phyloP scores from a whole-genome alignment of 352 stramenopile species.

The Pseudoperonospora humuli region DNA sequence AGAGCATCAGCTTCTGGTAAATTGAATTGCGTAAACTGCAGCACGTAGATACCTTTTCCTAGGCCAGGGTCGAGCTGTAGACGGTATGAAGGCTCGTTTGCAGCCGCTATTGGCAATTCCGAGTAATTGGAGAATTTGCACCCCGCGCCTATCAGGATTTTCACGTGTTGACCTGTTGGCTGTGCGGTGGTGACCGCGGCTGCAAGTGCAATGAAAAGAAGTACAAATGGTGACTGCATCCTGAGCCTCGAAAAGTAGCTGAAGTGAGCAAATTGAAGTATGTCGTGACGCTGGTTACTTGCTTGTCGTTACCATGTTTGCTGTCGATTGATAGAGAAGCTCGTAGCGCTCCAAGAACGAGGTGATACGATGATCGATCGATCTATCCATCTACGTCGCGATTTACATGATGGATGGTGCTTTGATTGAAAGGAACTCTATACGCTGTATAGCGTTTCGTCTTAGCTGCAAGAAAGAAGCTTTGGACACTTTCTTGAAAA shows the following conservation, averaged over 20 bases:
- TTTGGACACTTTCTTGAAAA: no score
- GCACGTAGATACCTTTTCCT: slow-evolving; percentile 45
- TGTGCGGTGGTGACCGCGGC: slow-evolving; percentile 2
- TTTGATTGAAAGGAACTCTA: no score
- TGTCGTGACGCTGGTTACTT: slow-evolving; percentile 12
- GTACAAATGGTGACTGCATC: slow-evolving; percentile 11
- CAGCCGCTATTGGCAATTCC: slow-evolving; percentile 11
- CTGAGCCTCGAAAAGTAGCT: not conserved
- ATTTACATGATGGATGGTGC: no score
- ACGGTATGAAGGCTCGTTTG: slow-evolving; percentile 28
- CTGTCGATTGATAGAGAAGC: slow-evolving; percentile 15
- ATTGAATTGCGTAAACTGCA: slow-evolving; percentile 50
- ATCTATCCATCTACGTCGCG: no score
- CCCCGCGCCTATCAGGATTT: slow-evolving; percentile 32
- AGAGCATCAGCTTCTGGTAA: slow-evolving; percentile 43
- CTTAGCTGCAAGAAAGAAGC: no score
- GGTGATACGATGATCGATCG: no score
- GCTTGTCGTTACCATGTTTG: not conserved
- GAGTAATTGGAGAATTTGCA: slow-evolving; percentile 55
- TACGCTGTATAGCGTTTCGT: no score
- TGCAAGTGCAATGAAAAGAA: slow-evolving; percentile 10
- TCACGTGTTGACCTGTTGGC: slow-evolving; percentile 13
- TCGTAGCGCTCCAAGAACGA: slow-evolving; percentile 3
- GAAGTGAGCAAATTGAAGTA: slow-evolving; percentile 19
- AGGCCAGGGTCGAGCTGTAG: slow-evolving; percentile 40